Percentiles rank a stretch among this genome's conserved stretches.
Conservation (phyloP, 805 yeast genomes). For the Candida chilensis region DNA sequence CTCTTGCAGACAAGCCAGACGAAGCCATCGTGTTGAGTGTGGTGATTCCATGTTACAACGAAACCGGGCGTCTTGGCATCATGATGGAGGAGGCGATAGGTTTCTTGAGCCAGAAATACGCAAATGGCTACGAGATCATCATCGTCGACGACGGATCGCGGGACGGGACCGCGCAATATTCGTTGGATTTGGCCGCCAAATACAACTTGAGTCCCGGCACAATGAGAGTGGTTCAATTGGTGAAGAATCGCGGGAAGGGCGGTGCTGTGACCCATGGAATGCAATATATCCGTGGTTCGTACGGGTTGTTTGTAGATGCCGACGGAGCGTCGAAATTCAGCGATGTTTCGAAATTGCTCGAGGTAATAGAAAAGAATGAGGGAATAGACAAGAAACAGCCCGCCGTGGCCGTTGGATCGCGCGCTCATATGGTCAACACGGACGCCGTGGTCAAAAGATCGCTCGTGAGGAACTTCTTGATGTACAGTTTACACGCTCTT, state of each 20-base stretch:
- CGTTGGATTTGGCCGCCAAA: slow-evolving; percentile 54
- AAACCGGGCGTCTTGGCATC: slow-evolving; percentile 55
- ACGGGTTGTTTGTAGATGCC: slow-evolving; percentile 88
- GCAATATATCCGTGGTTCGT: slow-evolving; percentile 62
- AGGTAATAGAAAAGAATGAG: slow-evolving; percentile 22
- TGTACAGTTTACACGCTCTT: slow-evolving; percentile 85
- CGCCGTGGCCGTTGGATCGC: slow-evolving; percentile 78
- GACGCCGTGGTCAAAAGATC: slow-evolving; percentile 96
- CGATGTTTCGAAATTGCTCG: slow-evolving; percentile 49
- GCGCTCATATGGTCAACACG: slow-evolving; percentile 94
- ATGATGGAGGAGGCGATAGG: slow-evolving; percentile 68
- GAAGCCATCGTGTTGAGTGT: slow-evolving; percentile 54
- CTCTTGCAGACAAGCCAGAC: slow-evolving; percentile 11
- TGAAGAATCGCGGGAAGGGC: slow-evolving; percentile 83
- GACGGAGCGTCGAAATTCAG: slow-evolving; percentile 89
- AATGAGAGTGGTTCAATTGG: slow-evolving; percentile 63
- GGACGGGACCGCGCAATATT: slow-evolving; percentile 72
- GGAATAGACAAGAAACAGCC: slow-evolving; percentile 19
- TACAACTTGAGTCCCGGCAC: slow-evolving; percentile 44
- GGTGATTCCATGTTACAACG: slow-evolving; percentile 93
- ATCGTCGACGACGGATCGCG: slow-evolving; percentile 88
- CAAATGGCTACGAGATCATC: slow-evolving; percentile 56
- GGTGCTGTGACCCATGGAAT: slow-evolving; percentile 97
- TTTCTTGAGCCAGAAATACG: slow-evolving; percentile 30
- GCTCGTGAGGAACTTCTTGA: slow-evolving; percentile 76